A percentile compares a stretch with the other conserved stretches of the same genome.
These are phyloP conservation scores for Prillingera fragicola DNA, from an alignment of 1,284 basidiomycete species.

Conservation along the genomic window DNA sequence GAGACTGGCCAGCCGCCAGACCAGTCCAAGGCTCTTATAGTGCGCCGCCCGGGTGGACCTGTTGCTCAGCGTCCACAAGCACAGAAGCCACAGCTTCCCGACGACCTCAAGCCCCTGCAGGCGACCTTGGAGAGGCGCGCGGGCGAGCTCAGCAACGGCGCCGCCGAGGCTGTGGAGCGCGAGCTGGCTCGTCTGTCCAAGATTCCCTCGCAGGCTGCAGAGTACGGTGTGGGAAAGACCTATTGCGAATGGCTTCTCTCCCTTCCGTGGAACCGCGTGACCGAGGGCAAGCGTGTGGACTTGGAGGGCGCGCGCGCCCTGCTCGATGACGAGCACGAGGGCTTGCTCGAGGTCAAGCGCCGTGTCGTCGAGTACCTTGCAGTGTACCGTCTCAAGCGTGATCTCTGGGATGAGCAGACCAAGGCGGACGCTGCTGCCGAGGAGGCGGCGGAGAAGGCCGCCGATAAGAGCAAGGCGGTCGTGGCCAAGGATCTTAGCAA, in stretches of 20 bases:
- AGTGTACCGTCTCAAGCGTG: constrained; percentile 41
- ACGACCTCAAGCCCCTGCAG: constrained; percentile 36
- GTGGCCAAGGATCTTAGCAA: background rate
- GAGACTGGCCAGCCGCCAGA: constrained; percentile 9
- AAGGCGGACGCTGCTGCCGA: background rate
- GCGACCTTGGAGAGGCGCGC: constrained; percentile 15
- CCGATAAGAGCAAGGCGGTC: background rate
- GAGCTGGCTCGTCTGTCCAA: constrained; percentile 33
- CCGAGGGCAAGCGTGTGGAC: constrained; percentile 28
- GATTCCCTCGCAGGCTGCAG: constrained; percentile 40
- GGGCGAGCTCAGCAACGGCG: constrained; percentile 26
- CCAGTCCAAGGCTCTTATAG: constrained; percentile 1
- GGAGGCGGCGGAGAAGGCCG: background rate
- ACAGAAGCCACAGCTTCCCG: constrained; percentile 22
- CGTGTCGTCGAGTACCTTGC: constrained; percentile 45
- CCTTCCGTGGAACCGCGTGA: constrained; percentile 39
- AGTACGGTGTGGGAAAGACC: constrained; percentile 41
- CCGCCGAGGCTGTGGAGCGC: constrained; percentile 24
- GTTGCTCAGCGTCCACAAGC: background rate
- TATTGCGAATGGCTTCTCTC: constrained; percentile 42
- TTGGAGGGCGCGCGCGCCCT: constrained; percentile 29
- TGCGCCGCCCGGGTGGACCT: constrained; percentile 2
- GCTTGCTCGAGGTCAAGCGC: constrained; percentile 41
- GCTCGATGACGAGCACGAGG: constrained; percentile 43
- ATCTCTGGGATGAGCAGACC: constrained; percentile 32